These are phyloP conservation scores for Candida gorgasii DNA, from an alignment of 805 yeast species.

Conservation along the genomic window DNA sequence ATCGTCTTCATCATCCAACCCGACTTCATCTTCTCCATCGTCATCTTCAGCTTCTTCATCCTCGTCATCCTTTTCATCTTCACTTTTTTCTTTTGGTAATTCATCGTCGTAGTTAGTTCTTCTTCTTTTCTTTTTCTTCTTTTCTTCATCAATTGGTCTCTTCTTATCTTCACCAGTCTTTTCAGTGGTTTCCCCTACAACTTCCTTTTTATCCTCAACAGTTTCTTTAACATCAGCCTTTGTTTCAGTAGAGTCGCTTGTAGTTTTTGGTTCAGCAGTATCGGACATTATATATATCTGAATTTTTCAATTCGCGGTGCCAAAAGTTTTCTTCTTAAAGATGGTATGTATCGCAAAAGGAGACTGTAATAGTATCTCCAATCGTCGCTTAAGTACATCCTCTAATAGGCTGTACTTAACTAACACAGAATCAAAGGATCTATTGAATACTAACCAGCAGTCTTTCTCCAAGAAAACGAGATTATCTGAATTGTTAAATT, in stretches of 20 bases:
- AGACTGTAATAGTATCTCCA: neutral
- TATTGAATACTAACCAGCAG: conserved; percentile 11
- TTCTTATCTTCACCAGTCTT: conserved; percentile 10
- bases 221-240: neutral
- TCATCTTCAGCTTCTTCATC: conserved; percentile 50
- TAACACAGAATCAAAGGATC: neutral
- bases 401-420: too few species aligned
- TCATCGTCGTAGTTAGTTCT: conserved; percentile 60
- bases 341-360: conserved; percentile 7
- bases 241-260: neutral
- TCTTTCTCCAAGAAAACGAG: conserved; percentile 38
- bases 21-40: conserved; percentile 50
- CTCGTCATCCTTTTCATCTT: conserved; percentile 48
- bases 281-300: neutral
- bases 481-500: conserved; percentile 68
- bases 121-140: conserved; percentile 44
- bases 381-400: too few species aligned
- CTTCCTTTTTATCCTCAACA: neutral
- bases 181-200: neutral
- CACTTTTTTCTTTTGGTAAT: conserved; percentile 45
- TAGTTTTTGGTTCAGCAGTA: conserved; percentile 3
- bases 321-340: neutral
- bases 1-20: conserved; percentile 59
- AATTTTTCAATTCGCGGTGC: neutral
- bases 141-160: conserved; percentile 17